phyloP scores from a whole-genome alignment of 306 rosid genomes.

The Erythrophleum fordii region DNA sequence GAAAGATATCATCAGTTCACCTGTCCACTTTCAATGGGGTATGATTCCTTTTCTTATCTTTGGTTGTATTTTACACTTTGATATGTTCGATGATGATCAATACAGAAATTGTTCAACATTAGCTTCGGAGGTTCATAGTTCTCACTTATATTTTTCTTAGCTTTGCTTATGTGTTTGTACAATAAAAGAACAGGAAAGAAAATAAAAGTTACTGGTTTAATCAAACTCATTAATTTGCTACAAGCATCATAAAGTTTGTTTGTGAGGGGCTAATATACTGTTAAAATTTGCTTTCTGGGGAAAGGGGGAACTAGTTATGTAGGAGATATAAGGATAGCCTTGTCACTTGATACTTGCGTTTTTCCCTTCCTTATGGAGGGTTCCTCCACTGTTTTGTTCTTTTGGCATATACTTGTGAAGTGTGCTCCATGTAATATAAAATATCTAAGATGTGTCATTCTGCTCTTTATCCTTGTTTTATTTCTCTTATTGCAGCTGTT shows the following conservation, averaged over 20 bases:
- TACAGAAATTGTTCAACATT: neutral
- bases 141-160: neutral
- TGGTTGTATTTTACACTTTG: slow-evolving; percentile 25
- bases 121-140: neutral
- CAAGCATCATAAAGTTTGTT: neutral
- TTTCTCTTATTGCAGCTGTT: neutral
- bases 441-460: neutral
- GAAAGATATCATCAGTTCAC: slow-evolving; percentile 57
- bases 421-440: slow-evolving; percentile 8
- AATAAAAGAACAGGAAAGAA: neutral
- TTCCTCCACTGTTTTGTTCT: too few species aligned
- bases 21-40: slow-evolving; percentile 64
- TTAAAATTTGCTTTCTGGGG: neutral
- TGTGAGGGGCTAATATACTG: neutral
- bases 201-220: neutral
- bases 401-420: neutral
- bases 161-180: slow-evolving; percentile 1
- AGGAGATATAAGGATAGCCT: neutral
- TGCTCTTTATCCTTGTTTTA: neutral
- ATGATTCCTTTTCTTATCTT: slow-evolving; percentile 40
- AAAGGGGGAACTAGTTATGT: neutral
- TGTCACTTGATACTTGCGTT: too few species aligned
- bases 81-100: slow-evolving; percentile 23
- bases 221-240: neutral
- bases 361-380: neutral